Percentiles rank a stretch among this genome's conserved stretches.
Conservation (phyloP, 768 basidiomycete species). For the Lyophyllum shimeji region DNA sequence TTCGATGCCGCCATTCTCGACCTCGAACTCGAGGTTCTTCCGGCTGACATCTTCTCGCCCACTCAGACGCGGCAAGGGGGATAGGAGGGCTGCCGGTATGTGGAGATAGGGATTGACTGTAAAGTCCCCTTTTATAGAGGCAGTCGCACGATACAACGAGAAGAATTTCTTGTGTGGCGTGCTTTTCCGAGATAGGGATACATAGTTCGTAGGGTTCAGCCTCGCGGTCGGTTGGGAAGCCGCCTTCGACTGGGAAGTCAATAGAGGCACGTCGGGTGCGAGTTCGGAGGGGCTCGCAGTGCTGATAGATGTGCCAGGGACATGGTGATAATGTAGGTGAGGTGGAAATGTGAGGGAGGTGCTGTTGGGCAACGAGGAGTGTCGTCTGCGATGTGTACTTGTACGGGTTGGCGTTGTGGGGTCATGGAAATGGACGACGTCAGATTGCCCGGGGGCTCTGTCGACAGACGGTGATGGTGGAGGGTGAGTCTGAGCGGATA, state of each 20-base stretch:
- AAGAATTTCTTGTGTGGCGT: slow-evolving; percentile 17
- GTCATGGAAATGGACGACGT: not conserved
- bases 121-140: slow-evolving; percentile 34
- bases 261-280: not conserved
- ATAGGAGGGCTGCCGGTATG: slow-evolving; percentile 36
- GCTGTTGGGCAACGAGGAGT: slow-evolving; percentile 8
- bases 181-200: slow-evolving; percentile 30
- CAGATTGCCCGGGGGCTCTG: not conserved
- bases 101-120: slow-evolving; percentile 40
- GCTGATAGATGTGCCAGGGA: slow-evolving; percentile 9
- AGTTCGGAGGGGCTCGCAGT: slow-evolving; percentile 1
- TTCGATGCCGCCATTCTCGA: slow-evolving; percentile 39
- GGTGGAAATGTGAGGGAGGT: slow-evolving; percentile 4
- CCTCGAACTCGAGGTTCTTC: slow-evolving; percentile 40
- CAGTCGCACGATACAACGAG: slow-evolving; percentile 18
- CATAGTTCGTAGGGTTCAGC: slow-evolving; percentile 29
- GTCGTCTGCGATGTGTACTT: not conserved
- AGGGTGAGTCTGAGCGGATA: slow-evolving; percentile 4
- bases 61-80: slow-evolving; percentile 21
- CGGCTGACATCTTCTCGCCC: slow-evolving; percentile 23
- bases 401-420: not conserved
- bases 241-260: not conserved
- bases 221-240: not conserved
- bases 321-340: slow-evolving; percentile 12
- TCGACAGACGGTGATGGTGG: not conserved